Conservation (phyloP, 208 protist genomes). For the Vickermania spadyakhi region DNA sequence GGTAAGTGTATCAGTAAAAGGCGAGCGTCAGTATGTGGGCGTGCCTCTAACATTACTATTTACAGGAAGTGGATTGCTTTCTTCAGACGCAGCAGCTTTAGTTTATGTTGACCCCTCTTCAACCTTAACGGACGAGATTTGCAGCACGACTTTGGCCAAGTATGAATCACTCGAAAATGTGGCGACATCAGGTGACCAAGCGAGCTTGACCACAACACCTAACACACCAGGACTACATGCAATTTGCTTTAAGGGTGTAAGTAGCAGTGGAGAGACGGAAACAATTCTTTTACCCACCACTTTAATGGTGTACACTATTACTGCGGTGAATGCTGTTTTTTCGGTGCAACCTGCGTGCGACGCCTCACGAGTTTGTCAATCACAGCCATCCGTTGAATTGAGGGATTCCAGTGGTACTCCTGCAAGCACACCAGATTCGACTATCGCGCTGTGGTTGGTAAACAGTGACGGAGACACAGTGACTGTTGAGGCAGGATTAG, state of each 20-base stretch:
- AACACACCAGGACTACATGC: conserved; percentile 33
- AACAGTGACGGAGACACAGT: conserved; percentile 19
- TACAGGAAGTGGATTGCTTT: conserved; percentile 28
- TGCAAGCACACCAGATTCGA: conserved; percentile 28
- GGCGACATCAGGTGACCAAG: conserved; percentile 25
- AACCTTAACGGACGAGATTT: conserved; percentile 11
- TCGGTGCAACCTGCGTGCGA: conserved; percentile 38
- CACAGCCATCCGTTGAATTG: conserved; percentile 53
- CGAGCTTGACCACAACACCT: conserved; percentile 42
- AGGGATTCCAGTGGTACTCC: conserved; percentile 19
- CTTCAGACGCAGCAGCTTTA: conserved; percentile 48
- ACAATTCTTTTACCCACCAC: conserved; percentile 20
- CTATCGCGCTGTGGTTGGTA: conserved; percentile 34
- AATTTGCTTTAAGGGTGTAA: conserved; percentile 40
- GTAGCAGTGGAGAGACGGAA: background rate
- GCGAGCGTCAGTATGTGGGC: conserved; percentile 25
- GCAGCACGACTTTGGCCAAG: background rate
- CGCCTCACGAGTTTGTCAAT: conserved; percentile 25
- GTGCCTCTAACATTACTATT: conserved; percentile 42
- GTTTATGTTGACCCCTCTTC: conserved; percentile 13
- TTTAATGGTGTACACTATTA: conserved; percentile 27
- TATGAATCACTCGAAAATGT: conserved; percentile 29
- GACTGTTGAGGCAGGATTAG: conserved; percentile 20
- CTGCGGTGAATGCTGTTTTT: conserved; percentile 37
- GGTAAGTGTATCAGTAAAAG: conserved; percentile 31